A percentile compares a stretch with the other conserved stretches of the same genome.
phyloP scores from a whole-genome alignment of 495 filamentous ascomycete species.

The Annulohypoxylon stygium region DNA sequence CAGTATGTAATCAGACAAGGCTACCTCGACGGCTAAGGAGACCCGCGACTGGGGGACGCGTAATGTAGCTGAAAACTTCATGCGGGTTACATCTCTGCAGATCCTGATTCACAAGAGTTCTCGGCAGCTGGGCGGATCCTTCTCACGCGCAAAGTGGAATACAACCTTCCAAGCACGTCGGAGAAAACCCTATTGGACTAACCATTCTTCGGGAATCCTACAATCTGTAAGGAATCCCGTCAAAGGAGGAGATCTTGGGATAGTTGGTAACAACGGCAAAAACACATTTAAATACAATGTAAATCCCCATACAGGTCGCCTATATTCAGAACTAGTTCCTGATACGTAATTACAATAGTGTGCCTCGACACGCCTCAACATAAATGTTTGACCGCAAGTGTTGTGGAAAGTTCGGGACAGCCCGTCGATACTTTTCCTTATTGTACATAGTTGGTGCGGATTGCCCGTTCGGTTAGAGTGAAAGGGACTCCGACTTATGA shows the following conservation, averaged over 20 bases:
- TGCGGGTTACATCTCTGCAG: slow-evolving; percentile 1
- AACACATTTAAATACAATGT: not conserved
- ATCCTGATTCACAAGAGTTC: slow-evolving; percentile 1
- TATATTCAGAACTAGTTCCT: not conserved
- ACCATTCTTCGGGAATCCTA: not conserved
- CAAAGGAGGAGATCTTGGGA: not conserved
- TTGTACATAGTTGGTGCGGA: not conserved
- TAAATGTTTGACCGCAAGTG: not conserved
- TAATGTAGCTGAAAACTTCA: slow-evolving; percentile 5
- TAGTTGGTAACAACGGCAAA: not conserved
- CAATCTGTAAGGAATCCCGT: not conserved
- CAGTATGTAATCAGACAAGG: not conserved
- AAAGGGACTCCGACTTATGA: not conserved
- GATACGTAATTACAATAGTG: not conserved
- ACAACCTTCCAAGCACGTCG: not conserved
- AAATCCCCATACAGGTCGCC: not conserved
- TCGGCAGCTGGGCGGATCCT: slow-evolving; percentile 2
- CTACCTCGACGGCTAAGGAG: not conserved
- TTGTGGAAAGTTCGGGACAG: not conserved
- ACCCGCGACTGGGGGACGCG: slow-evolving; percentile 2
- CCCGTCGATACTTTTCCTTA: not conserved
- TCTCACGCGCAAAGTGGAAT: not conserved
- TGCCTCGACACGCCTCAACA: not conserved
- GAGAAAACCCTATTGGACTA: slow-evolving; percentile 1
- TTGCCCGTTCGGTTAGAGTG: not conserved